Conservation (phyloP, 2,329 filamentous ascomycete genomes). For the Thielaviopsis ethacetica region DNA sequence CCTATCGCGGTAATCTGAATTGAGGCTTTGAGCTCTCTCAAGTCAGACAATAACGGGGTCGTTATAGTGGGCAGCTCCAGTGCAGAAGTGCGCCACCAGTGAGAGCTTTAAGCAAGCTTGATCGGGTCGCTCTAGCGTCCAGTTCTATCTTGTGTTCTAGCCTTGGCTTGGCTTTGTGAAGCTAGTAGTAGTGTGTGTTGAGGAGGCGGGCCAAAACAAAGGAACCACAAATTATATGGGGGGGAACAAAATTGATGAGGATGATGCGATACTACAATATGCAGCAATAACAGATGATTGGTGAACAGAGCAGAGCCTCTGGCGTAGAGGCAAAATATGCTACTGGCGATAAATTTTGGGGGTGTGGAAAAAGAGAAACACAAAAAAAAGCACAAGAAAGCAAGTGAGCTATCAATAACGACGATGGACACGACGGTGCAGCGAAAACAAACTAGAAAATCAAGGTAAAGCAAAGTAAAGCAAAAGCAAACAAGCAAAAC, state of each 20-base stretch:
- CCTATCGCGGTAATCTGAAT: not conserved
- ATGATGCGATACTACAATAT: not conserved
- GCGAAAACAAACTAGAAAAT: too few species aligned
- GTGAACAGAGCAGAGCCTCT: not conserved
- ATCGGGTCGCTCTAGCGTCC: not conserved
- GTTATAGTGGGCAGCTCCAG: not conserved
- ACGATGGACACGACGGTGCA: too few species aligned
- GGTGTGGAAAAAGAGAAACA: not conserved
- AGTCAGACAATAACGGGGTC: not conserved
- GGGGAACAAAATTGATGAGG: not conserved
- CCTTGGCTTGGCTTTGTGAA: not conserved
- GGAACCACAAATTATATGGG: not conserved
- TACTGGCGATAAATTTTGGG: not conserved
- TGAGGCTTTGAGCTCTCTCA: not conserved
- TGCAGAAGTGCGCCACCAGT: not conserved
- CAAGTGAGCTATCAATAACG: not conserved
- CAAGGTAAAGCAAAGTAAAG: too few species aligned
- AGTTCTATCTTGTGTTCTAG: not conserved
- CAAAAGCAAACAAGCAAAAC: too few species aligned
- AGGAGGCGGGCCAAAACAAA: not conserved
- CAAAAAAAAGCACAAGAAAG: constrained; percentile 1
- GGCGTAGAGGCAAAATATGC: too few species aligned
- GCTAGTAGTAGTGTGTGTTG: not conserved
- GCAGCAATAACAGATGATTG: not conserved
- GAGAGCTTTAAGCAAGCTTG: not conserved